phyloP scores from a whole-genome alignment of 179 eudicot species.

The Silene noctiflora region DNA sequence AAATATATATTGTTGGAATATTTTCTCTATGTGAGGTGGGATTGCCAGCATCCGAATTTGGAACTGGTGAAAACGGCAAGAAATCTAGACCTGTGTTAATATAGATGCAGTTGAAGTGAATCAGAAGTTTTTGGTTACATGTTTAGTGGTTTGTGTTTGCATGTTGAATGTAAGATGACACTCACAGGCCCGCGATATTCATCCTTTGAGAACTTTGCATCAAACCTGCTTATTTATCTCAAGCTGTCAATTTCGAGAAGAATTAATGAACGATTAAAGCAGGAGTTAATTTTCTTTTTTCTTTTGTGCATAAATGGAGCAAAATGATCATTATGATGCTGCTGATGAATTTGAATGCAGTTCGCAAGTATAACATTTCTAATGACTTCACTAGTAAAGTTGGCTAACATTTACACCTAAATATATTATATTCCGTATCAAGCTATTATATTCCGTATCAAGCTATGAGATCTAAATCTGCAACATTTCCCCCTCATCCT shows the following conservation, averaged over 20 bases:
- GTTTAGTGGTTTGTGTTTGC: constrained; percentile 1
- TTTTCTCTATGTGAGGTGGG: neutral
- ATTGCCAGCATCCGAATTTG: neutral
- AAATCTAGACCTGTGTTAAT: constrained; percentile 2
- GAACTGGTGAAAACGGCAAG: neutral
- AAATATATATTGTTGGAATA: neutral
- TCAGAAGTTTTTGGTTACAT: neutral
- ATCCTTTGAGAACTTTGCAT: neutral
- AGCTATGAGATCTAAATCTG: no score
- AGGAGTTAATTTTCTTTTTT: neutral
- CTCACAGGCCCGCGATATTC: neutral
- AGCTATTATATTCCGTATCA: no score
- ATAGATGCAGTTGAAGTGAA: neutral
- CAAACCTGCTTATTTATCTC: neutral
- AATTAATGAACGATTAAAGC: neutral
- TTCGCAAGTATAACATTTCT: no score
- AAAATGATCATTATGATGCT: neutral
- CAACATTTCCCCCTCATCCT: no score
- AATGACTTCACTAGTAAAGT: no score
- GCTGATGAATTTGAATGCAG: neutral
- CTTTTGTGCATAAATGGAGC: neutral
- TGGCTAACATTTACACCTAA: no score
- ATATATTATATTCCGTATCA: no score
- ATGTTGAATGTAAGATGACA: neutral
- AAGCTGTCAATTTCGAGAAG: neutral